Percentiles rank a stretch among this genome's conserved stretches.
These are phyloP conservation scores for Arthroderma uncinatum DNA, from an alignment of 2,329 filamentous ascomycete species.

Conservation along the genomic window DNA sequence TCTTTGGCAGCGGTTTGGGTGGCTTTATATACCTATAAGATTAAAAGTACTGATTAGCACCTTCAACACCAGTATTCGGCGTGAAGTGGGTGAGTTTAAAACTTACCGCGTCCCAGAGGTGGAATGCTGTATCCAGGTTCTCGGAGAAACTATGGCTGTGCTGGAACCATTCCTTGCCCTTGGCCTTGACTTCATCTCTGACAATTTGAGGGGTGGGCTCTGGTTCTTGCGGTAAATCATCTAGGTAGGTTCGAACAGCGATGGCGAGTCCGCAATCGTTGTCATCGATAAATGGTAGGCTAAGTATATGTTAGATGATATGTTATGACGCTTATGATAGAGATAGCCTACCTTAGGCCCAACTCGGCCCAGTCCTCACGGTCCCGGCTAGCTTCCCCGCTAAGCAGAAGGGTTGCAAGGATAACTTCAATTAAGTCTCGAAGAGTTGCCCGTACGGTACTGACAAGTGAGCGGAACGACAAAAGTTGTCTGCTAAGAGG, in stretches of 20 bases:
- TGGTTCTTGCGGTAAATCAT: conserved; percentile 44
- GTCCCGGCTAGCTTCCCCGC: conserved; percentile 63
- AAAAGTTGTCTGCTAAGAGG: conserved; percentile 84
- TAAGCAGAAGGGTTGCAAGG: conserved; percentile 66
- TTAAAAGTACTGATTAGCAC: conserved; percentile 10
- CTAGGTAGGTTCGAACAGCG: conserved; percentile 39
- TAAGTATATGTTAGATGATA: conserved; percentile 16
- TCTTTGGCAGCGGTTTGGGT: conserved; percentile 45
- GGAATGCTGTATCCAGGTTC: conserved; percentile 50
- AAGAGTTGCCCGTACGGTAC: conserved; percentile 64
- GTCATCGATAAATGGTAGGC: conserved; percentile 36
- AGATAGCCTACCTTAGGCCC: conserved; percentile 54
- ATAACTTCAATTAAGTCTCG: conserved; percentile 78
- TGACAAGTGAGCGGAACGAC: conserved; percentile 72
- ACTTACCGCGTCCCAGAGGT: conserved; percentile 55
- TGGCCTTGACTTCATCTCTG: conserved; percentile 41
- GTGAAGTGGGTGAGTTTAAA: neutral
- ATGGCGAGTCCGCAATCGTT: conserved; percentile 39
- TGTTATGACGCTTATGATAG: neutral
- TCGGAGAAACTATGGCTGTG: conserved; percentile 47
- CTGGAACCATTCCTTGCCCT: conserved; percentile 50
- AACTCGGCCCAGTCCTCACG: conserved; percentile 57
- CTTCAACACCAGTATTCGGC: neutral
- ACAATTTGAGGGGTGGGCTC: conserved; percentile 44
- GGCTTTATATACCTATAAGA: conserved; percentile 45